phyloP scores from a whole-genome alignment of 345 rosid species.

The Bruguiera parviflora region DNA sequence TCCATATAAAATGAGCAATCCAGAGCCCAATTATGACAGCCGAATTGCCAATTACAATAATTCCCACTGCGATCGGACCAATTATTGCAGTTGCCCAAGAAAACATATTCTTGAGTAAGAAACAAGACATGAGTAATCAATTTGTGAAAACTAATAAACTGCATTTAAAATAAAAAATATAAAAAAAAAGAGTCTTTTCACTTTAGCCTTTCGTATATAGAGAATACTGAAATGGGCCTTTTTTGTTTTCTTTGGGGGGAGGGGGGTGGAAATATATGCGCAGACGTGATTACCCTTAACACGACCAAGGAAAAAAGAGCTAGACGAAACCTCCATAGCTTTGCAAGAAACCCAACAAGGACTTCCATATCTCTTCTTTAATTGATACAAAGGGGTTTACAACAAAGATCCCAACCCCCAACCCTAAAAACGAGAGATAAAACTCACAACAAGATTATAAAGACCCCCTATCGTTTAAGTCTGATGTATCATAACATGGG shows the following conservation, averaged over 20 bases:
- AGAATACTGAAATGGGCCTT: no score
- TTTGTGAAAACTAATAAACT: not conserved
- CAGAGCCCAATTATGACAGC: constrained; percentile 69
- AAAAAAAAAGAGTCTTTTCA: not conserved
- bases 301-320: constrained; percentile 55
- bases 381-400: not conserved
- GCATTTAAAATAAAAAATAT: not conserved
- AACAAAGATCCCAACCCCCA: no score
- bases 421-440: not conserved
- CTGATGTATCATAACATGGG: no score
- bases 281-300: constrained; percentile 39
- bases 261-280: not conserved
- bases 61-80: constrained; percentile 49
- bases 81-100: constrained; percentile 42
- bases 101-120: not conserved
- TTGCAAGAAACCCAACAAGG: constrained; percentile 57
- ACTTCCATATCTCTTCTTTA: constrained; percentile 47
- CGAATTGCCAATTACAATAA: constrained; percentile 53
- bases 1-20: constrained; percentile 78
- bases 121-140: not conserved
- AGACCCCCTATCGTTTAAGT: not conserved
- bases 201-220: not conserved
- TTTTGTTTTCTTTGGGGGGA: no score
- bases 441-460: not conserved
- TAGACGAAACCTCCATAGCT: constrained; percentile 71